Base-by-base conservation (phyloP, 2,329 filamentous ascomycete species). In the Elsinoe perseae region DNA sequence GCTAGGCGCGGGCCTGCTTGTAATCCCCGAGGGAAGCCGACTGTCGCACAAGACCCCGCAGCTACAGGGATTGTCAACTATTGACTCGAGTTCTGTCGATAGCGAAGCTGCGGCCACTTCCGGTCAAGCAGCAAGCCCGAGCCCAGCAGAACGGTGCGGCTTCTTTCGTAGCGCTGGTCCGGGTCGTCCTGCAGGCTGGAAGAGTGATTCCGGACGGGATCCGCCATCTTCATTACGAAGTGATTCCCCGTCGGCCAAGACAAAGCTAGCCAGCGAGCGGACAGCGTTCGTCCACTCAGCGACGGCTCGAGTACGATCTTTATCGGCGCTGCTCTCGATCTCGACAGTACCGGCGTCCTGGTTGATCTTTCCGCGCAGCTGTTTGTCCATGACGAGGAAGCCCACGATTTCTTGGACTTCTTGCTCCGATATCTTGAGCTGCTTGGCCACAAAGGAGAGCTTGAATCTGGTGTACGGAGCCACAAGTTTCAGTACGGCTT, bases 341-440 rank as follows among this genome's bases (percentile, higher is more conserved):
- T 90, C 83, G 20, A 98, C 84, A 0, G 84, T 87, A 46, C 92
- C 90, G 58, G 82, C 80, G 71, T 90, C 84, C 73, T 97, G 89
- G 72, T 98, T 87, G 66, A 98, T 92, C 70, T 86, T 87, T 60
- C 89, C 93, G 52, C 84, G 79, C 62, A 98, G 84, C 69, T 90
- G 89, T 66, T 87, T 85, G 68, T 95, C 89, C 59, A 96, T 81
- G 61, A 98, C 97, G 54, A 97, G 77, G 73, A 91, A 95, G 48
- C 90, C 86, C n/a, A 97, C 75, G 60, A 98, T 97, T 65, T 98
- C 93, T 73, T 95, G 86, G 2, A 95, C 90, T 72, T 98, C 93
- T 12, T 81, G 75, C 46, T 89, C 80, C 25, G 86, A 84, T 62
- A 98, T 95, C 69, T 87, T 87, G 61, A 98, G 85, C 65, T 92